Conservation (phyloP, 2,329 filamentous ascomycete species). For the Arthroderma uncinatum region DNA sequence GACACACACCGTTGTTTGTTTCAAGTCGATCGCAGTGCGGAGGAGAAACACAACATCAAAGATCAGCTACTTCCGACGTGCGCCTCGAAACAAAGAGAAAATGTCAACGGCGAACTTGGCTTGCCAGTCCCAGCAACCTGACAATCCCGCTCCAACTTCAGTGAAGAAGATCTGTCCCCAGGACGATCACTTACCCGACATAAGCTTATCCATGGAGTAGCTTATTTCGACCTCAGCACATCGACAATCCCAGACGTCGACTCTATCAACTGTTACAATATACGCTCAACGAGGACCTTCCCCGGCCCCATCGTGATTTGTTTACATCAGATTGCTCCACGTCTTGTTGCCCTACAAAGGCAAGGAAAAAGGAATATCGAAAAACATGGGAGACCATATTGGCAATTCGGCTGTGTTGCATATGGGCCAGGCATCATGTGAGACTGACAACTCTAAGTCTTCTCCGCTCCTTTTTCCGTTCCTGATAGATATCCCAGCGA, state of each 20-base stretch:
- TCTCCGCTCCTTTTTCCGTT: neutral
- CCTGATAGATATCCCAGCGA: neutral
- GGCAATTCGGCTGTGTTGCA: neutral
- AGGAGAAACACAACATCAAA: neutral
- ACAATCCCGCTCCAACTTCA: neutral
- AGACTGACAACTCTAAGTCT: neutral
- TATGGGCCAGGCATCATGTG: neutral
- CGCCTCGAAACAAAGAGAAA: neutral
- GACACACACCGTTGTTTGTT: neutral
- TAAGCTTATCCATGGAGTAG: constrained; percentile 2
- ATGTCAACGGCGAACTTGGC: neutral
- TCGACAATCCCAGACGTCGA: neutral
- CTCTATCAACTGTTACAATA: neutral
- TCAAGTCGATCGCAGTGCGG: neutral
- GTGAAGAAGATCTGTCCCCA: neutral
- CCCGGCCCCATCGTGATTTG: neutral
- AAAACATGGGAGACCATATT: neutral
- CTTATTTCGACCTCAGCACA: constrained; percentile 4
- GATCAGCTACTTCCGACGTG: neutral
- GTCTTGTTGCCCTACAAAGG: neutral
- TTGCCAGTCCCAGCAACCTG: neutral
- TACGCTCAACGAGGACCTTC: neutral
- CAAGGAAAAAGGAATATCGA: neutral
- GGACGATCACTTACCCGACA: constrained; percentile 1
- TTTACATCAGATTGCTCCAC: neutral